phyloP scores from a whole-genome alignment of 2,329 filamentous ascomycete species.

The Sporothrix pallida region DNA sequence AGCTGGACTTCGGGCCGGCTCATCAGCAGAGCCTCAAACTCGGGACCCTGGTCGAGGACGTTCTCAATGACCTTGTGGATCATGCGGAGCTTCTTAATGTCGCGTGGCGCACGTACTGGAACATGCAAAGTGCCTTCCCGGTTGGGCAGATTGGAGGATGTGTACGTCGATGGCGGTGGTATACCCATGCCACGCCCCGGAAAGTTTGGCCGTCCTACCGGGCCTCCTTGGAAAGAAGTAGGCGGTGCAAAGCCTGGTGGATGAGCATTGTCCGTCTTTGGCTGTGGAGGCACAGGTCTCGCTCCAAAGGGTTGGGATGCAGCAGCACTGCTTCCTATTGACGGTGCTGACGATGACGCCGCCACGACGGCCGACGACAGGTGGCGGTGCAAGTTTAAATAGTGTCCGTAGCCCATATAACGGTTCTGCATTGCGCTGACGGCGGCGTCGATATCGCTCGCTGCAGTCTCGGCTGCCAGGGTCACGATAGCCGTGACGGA shows the following conservation, averaged over 20 bases:
- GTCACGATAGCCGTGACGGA: conserved; percentile 80
- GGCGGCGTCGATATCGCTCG: conserved; percentile 79
- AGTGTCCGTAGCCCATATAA: conserved; percentile 84
- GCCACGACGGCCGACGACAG: conserved; percentile 77
- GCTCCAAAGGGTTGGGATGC: conserved; percentile 46
- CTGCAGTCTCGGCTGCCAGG: conserved; percentile 78
- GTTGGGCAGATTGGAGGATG: conserved; percentile 43
- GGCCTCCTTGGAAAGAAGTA: conserved; percentile 62
- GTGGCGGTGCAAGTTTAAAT: conserved; percentile 79
- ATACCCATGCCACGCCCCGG: conserved; percentile 42
- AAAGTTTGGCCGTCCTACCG: conserved; percentile 35
- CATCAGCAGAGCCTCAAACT: conserved; percentile 94
- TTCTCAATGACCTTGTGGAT: conserved; percentile 89
- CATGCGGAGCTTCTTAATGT: conserved; percentile 77
- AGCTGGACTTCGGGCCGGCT: conserved; percentile 78
- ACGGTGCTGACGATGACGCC: conserved; percentile 45
- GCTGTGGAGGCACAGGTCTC: conserved; percentile 21
- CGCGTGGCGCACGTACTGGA: conserved; percentile 74
- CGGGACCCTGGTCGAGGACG: conserved; percentile 77
- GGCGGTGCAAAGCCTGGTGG: conserved; percentile 77
- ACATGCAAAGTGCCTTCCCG: conserved; percentile 65
- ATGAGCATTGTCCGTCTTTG: neutral
- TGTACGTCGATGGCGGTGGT: conserved; percentile 75
- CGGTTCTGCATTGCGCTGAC: conserved; percentile 80
- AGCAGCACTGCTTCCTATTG: neutral